Base-by-base conservation (phyloP, 176 grass and related monocot genomes). In the Raddia guianensis region DNA sequence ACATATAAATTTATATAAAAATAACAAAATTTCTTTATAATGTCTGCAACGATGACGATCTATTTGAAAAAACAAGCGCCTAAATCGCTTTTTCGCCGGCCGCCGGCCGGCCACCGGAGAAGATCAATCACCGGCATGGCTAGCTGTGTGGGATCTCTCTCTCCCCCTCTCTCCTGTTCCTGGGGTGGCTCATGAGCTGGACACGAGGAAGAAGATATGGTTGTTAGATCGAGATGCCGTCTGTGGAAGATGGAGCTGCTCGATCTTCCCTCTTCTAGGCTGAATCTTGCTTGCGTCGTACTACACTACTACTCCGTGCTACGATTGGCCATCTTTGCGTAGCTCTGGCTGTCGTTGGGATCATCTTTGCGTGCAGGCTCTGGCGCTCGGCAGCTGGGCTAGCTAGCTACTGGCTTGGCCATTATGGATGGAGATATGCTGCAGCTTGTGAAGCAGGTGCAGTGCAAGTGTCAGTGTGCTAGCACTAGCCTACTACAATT, bases 191-290 rank as follows among this genome's bases (percentile, higher is more conserved):
- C 69, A 18, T 74, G 50, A 51, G 33, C 52, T 34, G 62, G 63
- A 10, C 43, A 34, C 53, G 42, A 70, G 74, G 37, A 74, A 69
- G 52, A 88, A 88, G 37, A 40, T 88, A 73, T 62, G 86, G 80
- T 68, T 84, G 81, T 84, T 88, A 84, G 86, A 72, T 60, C 49
- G 80, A 60, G 50, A 21, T 59, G 67, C 86, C 67, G 72, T 73
- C 14, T 20, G 51, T 68, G 5, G 66, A 83, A 88, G 80, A 68
- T 37, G 78, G 72, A 63, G 45, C 85, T 46, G 53, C 71, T 53
- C 37, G 4, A 40, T 40, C 78, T 69, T 82, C 75, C 85, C 52
- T 11, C 34, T 5, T 42, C 18, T 2, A 40, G 53, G 9, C 5
- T 34, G 21, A 65, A 50, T 50, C 7, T 66, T 86, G 71, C 69